Conservation (phyloP, 805 yeast genomes). For the Dipodascopsis uninucleata region DNA sequence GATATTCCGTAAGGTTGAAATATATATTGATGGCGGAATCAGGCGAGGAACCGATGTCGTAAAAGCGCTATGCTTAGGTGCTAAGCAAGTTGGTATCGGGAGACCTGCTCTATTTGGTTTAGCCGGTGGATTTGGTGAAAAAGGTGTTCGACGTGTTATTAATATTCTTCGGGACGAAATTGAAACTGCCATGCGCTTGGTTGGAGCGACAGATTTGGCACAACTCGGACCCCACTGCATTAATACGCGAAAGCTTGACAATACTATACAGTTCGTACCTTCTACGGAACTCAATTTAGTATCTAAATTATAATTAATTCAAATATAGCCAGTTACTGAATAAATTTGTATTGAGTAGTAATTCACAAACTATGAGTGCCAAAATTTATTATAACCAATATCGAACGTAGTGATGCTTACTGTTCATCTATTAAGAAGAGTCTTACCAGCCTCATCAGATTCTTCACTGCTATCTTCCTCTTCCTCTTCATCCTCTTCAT, state of each 20-base stretch:
- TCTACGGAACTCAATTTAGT: too few relatives aligned
- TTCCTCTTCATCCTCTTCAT: slow-evolving; percentile 35
- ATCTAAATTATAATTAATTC: too few relatives aligned
- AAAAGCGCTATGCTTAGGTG: slow-evolving; percentile 65
- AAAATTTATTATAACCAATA: too few relatives aligned
- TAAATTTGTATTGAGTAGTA: too few relatives aligned
- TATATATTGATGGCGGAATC: slow-evolving; percentile 65
- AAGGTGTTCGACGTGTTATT: slow-evolving; percentile 57
- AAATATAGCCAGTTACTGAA: too few relatives aligned
- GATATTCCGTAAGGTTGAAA: slow-evolving; percentile 45
- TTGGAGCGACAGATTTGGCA: slow-evolving; percentile 53
- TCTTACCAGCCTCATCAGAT: too few relatives aligned
- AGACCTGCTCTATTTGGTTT: slow-evolving; percentile 62
- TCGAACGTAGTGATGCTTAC: too few relatives aligned
- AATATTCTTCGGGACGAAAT: slow-evolving; percentile 59
- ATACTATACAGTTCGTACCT: too few relatives aligned
- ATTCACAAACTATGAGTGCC: too few relatives aligned
- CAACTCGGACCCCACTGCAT: slow-evolving; percentile 40
- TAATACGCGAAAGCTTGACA: slow-evolving; percentile 29
- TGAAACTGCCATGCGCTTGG: slow-evolving; percentile 59
- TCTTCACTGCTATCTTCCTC: slow-evolving; percentile 28
- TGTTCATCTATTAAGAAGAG: too few relatives aligned
- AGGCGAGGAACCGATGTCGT: slow-evolving; percentile 62
- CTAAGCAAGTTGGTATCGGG: slow-evolving; percentile 62
- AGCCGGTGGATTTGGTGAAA: slow-evolving; percentile 60